These are phyloP conservation scores for Fusarium secorum DNA, from an alignment of 2,329 filamentous ascomycete species.

Conservation along the genomic window DNA sequence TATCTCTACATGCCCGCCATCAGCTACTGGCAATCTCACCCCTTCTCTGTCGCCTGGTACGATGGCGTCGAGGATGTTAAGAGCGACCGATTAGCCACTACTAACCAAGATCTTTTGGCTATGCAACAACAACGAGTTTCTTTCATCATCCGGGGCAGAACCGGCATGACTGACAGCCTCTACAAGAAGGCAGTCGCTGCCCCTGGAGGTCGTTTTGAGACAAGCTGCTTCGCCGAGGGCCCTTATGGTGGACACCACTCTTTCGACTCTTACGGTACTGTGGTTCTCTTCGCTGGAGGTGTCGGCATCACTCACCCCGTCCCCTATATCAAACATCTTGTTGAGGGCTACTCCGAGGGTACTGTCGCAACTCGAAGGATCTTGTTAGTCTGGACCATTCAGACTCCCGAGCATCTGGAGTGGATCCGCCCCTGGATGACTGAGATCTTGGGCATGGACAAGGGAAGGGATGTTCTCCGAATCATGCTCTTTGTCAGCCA, in stretches of 20 bases:
- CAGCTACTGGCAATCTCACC: conserved; percentile 78
- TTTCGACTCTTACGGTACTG: conserved; percentile 78
- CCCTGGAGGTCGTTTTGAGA: conserved; percentile 67
- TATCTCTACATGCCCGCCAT: conserved; percentile 80
- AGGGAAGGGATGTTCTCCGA: conserved; percentile 74
- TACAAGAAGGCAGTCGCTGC: conserved; percentile 72
- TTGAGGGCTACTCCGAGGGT: conserved; percentile 71
- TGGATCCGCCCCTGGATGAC: conserved; percentile 90
- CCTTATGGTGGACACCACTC: conserved; percentile 78
- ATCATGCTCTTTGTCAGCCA: conserved; percentile 82
- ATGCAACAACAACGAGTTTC: conserved; percentile 72
- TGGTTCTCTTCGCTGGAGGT: conserved; percentile 80
- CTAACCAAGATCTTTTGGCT: conserved; percentile 64
- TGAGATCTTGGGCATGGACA: conserved; percentile 77
- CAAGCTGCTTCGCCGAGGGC: conserved; percentile 75
- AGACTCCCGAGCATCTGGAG: conserved; percentile 80
- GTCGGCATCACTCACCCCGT: conserved; percentile 84
- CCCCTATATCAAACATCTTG: conserved; percentile 76
- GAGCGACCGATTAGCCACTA: conserved; percentile 65
- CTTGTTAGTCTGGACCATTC: conserved; percentile 80
- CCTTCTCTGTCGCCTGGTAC: conserved; percentile 81
- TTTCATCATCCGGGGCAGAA: conserved; percentile 76
- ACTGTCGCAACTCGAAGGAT: conserved; percentile 76
- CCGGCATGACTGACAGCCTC: conserved; percentile 75
- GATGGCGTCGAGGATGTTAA: conserved; percentile 66